Evolutionary conservation across 805 yeast species (phyloP), one percentile per base, ranked within the genome.

Genomic region (Ogataea chonburiensis): DNA sequence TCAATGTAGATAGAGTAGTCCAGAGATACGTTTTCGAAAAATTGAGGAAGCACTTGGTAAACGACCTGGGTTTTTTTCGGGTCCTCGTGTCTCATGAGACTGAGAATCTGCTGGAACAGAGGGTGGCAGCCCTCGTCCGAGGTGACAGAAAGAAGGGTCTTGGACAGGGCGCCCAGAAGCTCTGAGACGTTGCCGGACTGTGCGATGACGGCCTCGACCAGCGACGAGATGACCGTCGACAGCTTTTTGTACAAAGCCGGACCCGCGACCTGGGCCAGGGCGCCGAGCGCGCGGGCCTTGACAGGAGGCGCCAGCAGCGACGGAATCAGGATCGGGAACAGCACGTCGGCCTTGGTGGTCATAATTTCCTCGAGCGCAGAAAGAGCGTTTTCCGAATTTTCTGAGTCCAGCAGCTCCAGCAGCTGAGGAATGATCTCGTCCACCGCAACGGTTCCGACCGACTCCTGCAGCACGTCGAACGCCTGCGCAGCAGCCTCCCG

Each of bases 281-380:
- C 78, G 16, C 93, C 86, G 40, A 89, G 67, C 3, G 96, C 95
- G 37, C 75, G 71, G n/a, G 96, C 95, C 64, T 88, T 86, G 37
- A 89, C 79, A 11, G 97, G 97, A 5, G 87, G 80, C 5, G 78
- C 60, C 55, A 91, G 69, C 55, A 93, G 71, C 0, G 95, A 76
- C 28, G 98, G 97, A 41, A 91, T 72, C 56, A 93, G 73, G 31
- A 86, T 83, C 31, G 98, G 97, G 88, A 94, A 88, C 38, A 94
- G 86, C 3, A 86, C 81, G 40, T 86, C 94, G 5, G 97, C 74
- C 53, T 86, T 86, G 3, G 88, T 80, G 8, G 93, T 76, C 95
- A 91, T 86, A 50, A 93, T 83, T 55, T 89, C 97, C 63, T 83
- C 81, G 47, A 93, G 71, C 6, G 98, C 98, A 35, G 80, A 70